phyloP scores from a whole-genome alignment of 257 asterid species.

The Solanum rostratum region DNA sequence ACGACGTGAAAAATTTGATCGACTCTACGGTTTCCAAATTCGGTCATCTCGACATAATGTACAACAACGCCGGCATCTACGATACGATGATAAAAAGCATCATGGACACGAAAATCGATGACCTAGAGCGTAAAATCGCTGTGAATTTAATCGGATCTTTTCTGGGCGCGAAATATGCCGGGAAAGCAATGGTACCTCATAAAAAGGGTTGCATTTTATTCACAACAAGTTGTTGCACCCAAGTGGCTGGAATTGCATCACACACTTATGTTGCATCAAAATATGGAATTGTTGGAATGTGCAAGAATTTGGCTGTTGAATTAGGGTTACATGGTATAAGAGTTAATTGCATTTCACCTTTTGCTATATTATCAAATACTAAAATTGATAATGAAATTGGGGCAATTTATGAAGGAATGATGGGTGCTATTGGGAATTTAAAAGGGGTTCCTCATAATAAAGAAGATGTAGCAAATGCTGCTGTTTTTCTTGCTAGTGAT shows the following conservation, averaged over 20 bases:
- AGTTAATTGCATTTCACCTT: constrained; percentile 42
- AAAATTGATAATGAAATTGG: not conserved
- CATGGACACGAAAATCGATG: not conserved
- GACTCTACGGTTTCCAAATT: not conserved
- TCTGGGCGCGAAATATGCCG: not conserved
- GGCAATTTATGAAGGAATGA: not conserved
- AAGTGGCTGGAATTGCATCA: constrained; percentile 21
- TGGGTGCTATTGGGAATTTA: constrained; percentile 11
- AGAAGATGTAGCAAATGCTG: constrained; percentile 37
- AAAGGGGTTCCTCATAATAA: constrained; percentile 16
- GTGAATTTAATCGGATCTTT: not conserved
- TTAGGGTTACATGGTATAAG: constrained; percentile 36
- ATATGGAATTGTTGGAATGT: constrained; percentile 29
- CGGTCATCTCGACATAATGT: not conserved
- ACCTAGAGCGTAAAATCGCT: not conserved
- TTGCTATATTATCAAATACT: constrained; percentile 14
- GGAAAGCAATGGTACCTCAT: constrained; percentile 14
- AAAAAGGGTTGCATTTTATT: constrained; percentile 33
- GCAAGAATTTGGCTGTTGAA: constrained; percentile 29
- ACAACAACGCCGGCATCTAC: not conserved
- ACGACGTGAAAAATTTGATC: not conserved
- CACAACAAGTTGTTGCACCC: constrained; percentile 31
- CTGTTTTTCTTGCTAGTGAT: constrained; percentile 31
- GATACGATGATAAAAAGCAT: not conserved
- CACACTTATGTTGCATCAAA: constrained; percentile 25